Conservation (phyloP, 2,329 filamentous ascomycete genomes). For the Epicoccum nigrum region DNA sequence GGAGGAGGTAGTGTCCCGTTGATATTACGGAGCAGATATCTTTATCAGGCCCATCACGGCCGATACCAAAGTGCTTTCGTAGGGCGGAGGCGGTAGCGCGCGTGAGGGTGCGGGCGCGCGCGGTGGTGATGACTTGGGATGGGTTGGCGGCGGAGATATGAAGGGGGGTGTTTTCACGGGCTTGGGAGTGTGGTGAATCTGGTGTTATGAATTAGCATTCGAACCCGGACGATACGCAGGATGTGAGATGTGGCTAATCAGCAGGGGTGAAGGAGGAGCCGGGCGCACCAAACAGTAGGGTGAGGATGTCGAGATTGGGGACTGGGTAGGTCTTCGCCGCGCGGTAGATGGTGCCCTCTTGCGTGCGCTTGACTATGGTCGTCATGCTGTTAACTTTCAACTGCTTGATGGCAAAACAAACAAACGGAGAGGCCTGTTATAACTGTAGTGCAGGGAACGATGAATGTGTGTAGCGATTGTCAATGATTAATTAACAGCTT, state of each 20-base stretch:
- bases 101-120: conserved; percentile 55
- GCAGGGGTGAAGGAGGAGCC: not conserved
- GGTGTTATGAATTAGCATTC: no score
- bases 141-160: conserved; percentile 65
- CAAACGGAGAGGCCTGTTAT: no score
- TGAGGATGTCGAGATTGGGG: conserved; percentile 50
- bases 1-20: conserved; percentile 62
- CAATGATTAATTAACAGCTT: no score
- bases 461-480: no score
- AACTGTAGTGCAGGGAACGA: no score
- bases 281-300: conserved; percentile 51
- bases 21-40: conserved; percentile 63
- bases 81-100: conserved; percentile 63
- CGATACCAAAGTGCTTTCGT: conserved; percentile 60
- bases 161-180: conserved; percentile 58
- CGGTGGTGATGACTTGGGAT: conserved; percentile 60
- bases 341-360: conserved; percentile 39
- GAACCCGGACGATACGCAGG: no score
- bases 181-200: conserved; percentile 40
- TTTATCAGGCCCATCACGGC: conserved; percentile 54
- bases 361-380: conserved; percentile 42
- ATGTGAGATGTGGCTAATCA: not conserved
- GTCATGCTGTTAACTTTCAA: conserved; percentile 30
- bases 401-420: not conserved
- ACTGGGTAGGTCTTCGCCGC: conserved; percentile 41